A percentile compares a stretch with the other conserved stretches of the same genome.
These are phyloP conservation scores for Orbilia oligospora DNA, from an alignment of 2,329 filamentous ascomycete species.

Conservation along the genomic window DNA sequence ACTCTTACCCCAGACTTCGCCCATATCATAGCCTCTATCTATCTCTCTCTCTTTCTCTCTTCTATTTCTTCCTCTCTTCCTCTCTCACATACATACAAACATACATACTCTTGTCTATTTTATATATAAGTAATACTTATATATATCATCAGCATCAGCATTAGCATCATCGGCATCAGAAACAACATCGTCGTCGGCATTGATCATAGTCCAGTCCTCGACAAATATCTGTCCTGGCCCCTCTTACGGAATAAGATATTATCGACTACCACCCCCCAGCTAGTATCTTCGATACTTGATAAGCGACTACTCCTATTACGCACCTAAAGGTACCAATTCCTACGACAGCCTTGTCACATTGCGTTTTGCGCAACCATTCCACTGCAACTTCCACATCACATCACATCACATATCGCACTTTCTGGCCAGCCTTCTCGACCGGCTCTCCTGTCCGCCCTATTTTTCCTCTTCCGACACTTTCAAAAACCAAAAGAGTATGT, in stretches of 20 bases:
- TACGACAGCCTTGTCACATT: conserved; percentile 56
- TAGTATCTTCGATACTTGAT: conserved; percentile 35
- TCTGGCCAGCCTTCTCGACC: conserved; percentile 47
- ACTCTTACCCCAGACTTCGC: conserved; percentile 59
- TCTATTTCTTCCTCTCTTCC: background rate
- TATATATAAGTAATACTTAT: background rate
- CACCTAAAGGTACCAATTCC: conserved; percentile 15
- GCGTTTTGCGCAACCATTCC: conserved; percentile 60
- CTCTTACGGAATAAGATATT: background rate
- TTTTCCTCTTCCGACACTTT: conserved; percentile 11
- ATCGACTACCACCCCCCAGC: background rate
- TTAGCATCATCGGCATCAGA: background rate
- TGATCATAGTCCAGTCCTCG: background rate
- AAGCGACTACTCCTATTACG: conserved; percentile 39
- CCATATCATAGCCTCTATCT: conserved; percentile 1
- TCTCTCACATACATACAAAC: no score
- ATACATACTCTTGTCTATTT: background rate
- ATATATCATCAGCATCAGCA: background rate
- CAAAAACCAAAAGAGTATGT: conserved; percentile 43
- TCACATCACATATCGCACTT: conserved; percentile 58
- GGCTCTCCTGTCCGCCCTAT: conserved; percentile 31
- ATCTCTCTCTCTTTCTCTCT: background rate
- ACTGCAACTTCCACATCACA: conserved; percentile 44
- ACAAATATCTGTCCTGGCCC: background rate
- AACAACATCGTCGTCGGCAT: background rate